These are phyloP conservation scores for Yamadazyma laniorum DNA, from an alignment of 805 yeast species.

Conservation along the genomic window DNA sequence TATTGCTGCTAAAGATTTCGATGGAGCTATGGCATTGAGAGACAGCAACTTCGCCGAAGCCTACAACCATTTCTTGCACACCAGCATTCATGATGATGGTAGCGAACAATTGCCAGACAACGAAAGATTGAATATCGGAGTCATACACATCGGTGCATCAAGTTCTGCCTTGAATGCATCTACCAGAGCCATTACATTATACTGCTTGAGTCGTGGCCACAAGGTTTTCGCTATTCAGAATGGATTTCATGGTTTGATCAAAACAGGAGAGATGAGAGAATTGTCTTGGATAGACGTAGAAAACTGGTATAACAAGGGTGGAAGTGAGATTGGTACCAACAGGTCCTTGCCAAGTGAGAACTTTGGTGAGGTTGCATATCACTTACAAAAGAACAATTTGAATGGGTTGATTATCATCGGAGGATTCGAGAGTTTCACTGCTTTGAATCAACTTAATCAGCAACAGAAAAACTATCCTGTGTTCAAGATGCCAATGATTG, in stretches of 20 bases:
- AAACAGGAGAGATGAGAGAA: constrained; percentile 58
- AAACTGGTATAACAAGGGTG: constrained; percentile 74
- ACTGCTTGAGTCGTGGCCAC: constrained; percentile 75
- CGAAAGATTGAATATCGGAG: constrained; percentile 62
- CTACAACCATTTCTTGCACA: constrained; percentile 59
- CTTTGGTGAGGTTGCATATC: constrained; percentile 68
- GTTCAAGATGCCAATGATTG: constrained; percentile 74
- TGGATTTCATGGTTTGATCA: constrained; percentile 70
- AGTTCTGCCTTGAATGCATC: constrained; percentile 78
- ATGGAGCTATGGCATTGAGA: constrained; percentile 66
- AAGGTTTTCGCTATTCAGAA: constrained; percentile 67
- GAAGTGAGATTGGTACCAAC: constrained; percentile 81
- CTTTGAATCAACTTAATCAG: constrained; percentile 62
- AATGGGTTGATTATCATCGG: constrained; percentile 76
- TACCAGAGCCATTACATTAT: constrained; percentile 70
- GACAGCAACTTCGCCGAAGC: constrained; percentile 71
- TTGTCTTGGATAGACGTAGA: constrained; percentile 68
- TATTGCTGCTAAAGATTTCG: constrained; percentile 63
- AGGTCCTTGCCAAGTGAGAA: constrained; percentile 67
- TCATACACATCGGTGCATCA: constrained; percentile 78
- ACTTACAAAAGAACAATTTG: constrained; percentile 63
- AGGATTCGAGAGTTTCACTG: constrained; percentile 78
- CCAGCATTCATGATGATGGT: constrained; percentile 39
- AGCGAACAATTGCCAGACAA: constrained; percentile 43
- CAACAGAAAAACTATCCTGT: constrained; percentile 64